Evolutionary conservation across 106 monocot species (phyloP).

Genomic region (Platanthera guangdongensis): DNA sequence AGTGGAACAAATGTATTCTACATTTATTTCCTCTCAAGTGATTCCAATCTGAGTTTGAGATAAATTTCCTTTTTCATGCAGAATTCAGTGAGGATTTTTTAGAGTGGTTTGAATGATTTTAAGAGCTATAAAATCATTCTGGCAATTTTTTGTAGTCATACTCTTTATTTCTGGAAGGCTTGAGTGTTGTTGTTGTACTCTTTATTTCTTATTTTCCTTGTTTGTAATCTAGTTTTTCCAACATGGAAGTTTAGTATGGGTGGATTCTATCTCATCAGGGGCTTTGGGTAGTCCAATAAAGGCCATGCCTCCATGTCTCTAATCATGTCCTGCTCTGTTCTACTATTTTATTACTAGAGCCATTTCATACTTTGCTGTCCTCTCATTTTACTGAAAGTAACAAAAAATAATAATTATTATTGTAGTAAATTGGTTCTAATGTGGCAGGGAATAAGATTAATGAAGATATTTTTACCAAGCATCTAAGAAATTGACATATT

Average conservation of each 20-base stretch:
- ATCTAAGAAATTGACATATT: not conserved
- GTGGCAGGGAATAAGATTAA: not conserved
- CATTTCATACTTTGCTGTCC: not conserved
- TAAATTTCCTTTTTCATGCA: slow-evolving; percentile 12
- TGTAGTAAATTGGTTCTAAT: not conserved
- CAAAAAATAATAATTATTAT: not conserved
- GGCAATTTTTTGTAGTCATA: not conserved
- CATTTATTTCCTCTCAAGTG: not conserved
- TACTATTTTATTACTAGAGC: not conserved
- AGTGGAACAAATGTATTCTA: not conserved
- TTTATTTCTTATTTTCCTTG: not conserved
- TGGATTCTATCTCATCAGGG: slow-evolving; percentile 48
- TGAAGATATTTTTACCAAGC: not conserved
- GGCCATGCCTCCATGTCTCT: not conserved
- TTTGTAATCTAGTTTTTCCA: slow-evolving; percentile 1
- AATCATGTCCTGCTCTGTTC: not conserved
- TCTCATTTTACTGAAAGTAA: not conserved
- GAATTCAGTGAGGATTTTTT: slow-evolving; percentile 30
- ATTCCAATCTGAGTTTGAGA: not conserved
- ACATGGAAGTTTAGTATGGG: slow-evolving; percentile 30
- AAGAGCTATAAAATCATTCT: slow-evolving; percentile 25
- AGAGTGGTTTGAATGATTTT: slow-evolving; percentile 25
- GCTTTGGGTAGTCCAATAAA: slow-evolving; percentile 20
- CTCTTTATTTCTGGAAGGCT: not conserved
- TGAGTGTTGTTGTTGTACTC: too few species aligned